Base-by-base conservation (phyloP, 2,329 filamentous ascomycete genomes). In the Microascus cirrosus region DNA sequence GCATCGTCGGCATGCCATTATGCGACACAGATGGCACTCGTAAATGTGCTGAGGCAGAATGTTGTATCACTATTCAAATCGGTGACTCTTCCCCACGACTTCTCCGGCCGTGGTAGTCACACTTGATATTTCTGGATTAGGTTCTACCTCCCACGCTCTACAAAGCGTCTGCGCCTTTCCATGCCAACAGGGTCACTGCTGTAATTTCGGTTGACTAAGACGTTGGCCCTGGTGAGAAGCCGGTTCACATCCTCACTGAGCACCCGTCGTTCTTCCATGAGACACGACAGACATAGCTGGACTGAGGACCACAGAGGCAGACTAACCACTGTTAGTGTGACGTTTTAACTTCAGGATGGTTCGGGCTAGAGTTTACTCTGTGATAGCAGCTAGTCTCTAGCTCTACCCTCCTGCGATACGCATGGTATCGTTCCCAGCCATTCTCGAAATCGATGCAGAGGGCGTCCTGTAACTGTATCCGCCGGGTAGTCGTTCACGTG, bases 311-410 rank as follows among this genome's bases (percentile, higher is more conserved):
- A 39, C 78, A 82, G 1, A 24, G 64, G 52, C 78, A 82, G 0
- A 73, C 80, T 71, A 6, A 11, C 56, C 53, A 58, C 74, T 77
- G 22, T 73, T 66, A 53, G 77, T 72, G 54, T 62, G 54, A 66
- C 60, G 2, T 71, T 65, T 25, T 71, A 63, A 8, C 61, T 42
- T 3, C 61, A 8, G 65, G 61, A 1, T 71, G 69, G 2, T 70
- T 67, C 7, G 61, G 1, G 73, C 53, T n/a, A 53, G 15, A 25
- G 75, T 77, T 64, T 62, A 84, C 81, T 79, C 84, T 84, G 56
- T 84, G 81, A 55, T 78, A 71, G 60, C 82, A 84, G 1, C 82
- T 81, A 0, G 39, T n/a, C 0, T 64, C 34, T 0, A 81, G 66
- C 65, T 83, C 79, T 0, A 85, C 71, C 13, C 84, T 36, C 1